A percentile compares a stretch with the other conserved stretches of the same genome.
phyloP scores from a whole-genome alignment of 345 rosid species.

The Abelmoschus esculentus region DNA sequence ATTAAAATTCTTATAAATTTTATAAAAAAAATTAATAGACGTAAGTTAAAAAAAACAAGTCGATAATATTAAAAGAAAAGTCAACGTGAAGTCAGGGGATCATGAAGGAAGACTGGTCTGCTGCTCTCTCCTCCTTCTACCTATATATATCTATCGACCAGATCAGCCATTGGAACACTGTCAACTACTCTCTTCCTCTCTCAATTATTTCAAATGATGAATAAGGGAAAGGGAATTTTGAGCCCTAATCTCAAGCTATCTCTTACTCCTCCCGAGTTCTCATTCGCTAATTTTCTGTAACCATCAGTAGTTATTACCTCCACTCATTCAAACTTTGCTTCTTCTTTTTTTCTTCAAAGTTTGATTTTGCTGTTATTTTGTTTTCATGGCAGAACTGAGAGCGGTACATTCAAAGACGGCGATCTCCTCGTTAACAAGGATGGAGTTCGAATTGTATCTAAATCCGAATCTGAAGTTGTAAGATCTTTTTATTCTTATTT shows the following conservation, averaged over 20 bases:
- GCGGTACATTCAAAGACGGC: slow-evolving; percentile 88
- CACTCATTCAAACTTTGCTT: slow-evolving; percentile 1
- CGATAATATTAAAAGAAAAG: neutral
- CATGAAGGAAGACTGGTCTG: neutral
- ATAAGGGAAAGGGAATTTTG: slow-evolving; percentile 14
- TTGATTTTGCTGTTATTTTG: neutral
- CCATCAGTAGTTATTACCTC: slow-evolving; percentile 9
- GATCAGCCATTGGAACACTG: neutral
- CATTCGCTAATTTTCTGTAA: slow-evolving; percentile 50
- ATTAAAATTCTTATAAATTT: too few relatives aligned
- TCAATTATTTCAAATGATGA: slow-evolving; percentile 30
- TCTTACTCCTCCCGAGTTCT: slow-evolving; percentile 37
- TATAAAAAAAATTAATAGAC: too few relatives aligned
- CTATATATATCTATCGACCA: neutral
- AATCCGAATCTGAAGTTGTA: slow-evolving; percentile 53
- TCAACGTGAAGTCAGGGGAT: slow-evolving; percentile 1
- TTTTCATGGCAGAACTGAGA: slow-evolving; percentile 44
- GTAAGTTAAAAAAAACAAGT: too few relatives aligned
- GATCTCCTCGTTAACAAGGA: slow-evolving; percentile 90
- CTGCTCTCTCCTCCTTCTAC: neutral
- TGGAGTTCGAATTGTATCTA: slow-evolving; percentile 74
- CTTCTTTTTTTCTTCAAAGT: neutral
- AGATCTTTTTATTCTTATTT: slow-evolving; percentile 2
- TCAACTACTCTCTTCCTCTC: neutral
- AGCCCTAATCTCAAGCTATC: slow-evolving; percentile 38